Evolutionary conservation across 805 yeast genomes (phyloP).

Genomic region (Naumovozyma baii): DNA sequence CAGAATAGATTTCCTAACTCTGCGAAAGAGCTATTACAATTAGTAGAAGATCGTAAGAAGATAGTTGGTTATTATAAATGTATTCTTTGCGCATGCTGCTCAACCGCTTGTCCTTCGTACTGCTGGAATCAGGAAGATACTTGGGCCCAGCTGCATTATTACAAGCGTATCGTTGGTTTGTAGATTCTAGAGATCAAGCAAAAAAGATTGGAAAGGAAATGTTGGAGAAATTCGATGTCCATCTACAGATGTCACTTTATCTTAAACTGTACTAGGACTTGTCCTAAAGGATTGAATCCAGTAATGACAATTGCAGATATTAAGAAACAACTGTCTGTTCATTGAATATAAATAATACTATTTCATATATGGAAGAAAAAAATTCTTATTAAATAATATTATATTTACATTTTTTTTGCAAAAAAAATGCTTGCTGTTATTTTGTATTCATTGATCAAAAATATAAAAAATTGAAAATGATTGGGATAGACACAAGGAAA

Average conservation of each 20-base stretch:
- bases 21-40: constrained; percentile 88
- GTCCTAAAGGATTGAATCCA: constrained; percentile 98
- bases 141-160: constrained; percentile 96
- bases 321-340: constrained; percentile 80
- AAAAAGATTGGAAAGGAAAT: constrained; percentile 67
- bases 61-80: constrained; percentile 96
- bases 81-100: constrained; percentile 96
- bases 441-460: no score
- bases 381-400: no score
- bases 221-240: constrained; percentile 92
- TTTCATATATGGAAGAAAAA: no score
- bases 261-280: constrained; percentile 96
- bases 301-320: constrained; percentile 96
- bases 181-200: constrained; percentile 94
- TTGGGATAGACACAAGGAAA: no score
- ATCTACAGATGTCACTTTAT: constrained; percentile 98
- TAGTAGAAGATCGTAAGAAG: constrained; percentile 87
- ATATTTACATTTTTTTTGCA: no score
- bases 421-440: no score
- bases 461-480: no score
- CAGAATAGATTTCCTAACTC: constrained; percentile 74
- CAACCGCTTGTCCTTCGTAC: constrained; percentile 97
- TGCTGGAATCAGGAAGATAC: constrained; percentile 99
- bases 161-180: constrained; percentile 99
- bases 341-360: no score